These are phyloP conservation scores for Talaromyces borbonicus DNA, from an alignment of 495 filamentous ascomycete genomes.

Conservation along the genomic window DNA sequence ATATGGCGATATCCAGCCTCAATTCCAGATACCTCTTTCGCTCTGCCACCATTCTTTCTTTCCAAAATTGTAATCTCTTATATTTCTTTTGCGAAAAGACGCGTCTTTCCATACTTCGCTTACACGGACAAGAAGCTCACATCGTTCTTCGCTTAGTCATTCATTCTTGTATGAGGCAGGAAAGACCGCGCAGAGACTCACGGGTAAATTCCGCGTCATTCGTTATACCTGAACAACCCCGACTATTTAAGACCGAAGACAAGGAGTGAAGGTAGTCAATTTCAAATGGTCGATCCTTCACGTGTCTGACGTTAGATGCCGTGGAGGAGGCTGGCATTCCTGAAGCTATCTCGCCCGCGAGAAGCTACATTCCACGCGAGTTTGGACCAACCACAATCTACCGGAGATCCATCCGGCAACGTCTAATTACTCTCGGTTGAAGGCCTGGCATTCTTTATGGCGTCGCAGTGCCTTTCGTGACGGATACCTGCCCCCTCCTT, in stretches of 20 bases:
- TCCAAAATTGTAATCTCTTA: too few relatives aligned
- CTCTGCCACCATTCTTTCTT: too few relatives aligned
- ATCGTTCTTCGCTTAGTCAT: too few relatives aligned
- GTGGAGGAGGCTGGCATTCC: slow-evolving; percentile 4
- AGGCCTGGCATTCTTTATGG: not conserved
- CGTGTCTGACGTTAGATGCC: not conserved
- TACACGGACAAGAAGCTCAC: too few relatives aligned
- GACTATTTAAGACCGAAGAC: too few relatives aligned
- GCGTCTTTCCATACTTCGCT: too few relatives aligned
- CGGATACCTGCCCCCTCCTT: slow-evolving; percentile 6
- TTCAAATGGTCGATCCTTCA: not conserved
- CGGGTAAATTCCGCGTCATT: not conserved
- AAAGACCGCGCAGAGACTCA: not conserved
- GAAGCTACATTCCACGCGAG: slow-evolving; percentile 5
- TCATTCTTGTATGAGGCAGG: slow-evolving; percentile 4
- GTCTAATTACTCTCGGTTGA: not conserved
- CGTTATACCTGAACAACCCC: not conserved
- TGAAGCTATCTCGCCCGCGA: not conserved
- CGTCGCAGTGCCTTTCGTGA: not conserved
- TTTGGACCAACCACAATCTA: slow-evolving; percentile 3
- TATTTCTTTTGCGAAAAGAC: too few relatives aligned
- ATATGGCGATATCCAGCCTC: too few relatives aligned
- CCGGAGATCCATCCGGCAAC: not conserved
- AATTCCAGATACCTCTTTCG: too few relatives aligned
- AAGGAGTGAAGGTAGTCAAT: too few relatives aligned